Conservation (phyloP, 495 filamentous ascomycete species). For the Alectoria sarmentosa region DNA sequence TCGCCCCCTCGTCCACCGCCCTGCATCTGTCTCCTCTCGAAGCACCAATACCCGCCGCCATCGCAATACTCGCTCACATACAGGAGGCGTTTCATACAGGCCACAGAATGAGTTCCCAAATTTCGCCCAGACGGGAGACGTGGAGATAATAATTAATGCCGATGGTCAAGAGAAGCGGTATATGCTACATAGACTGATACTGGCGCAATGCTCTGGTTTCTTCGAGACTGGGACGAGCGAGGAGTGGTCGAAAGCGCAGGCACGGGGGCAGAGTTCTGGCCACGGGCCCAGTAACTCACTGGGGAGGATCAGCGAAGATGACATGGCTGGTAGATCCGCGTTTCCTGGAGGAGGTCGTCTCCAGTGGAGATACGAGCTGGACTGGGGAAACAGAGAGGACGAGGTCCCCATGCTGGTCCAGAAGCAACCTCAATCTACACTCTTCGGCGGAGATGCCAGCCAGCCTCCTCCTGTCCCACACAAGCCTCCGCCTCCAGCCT, state of each 20-base stretch:
- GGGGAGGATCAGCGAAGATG: conserved; percentile 53
- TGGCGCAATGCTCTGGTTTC: conserved; percentile 84
- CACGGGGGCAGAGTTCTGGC: conserved; percentile 27
- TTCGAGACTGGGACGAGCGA: conserved; percentile 85
- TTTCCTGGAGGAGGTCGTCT: conserved; percentile 39
- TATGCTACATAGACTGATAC: conserved; percentile 74
- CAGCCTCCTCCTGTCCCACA: conserved; percentile 41
- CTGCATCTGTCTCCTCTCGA: conserved; percentile 56
- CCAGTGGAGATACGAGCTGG: conserved; percentile 81
- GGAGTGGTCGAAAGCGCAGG: conserved; percentile 66
- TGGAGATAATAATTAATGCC: conserved; percentile 73
- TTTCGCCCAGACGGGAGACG: conserved; percentile 84
- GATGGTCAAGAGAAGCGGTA: conserved; percentile 72
- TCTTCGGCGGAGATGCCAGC: conserved; percentile 38
- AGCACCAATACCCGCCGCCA: conserved; percentile 53
- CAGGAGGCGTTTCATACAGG: conserved; percentile 62
- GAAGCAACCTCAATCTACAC: conserved; percentile 47
- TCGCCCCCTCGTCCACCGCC: conserved; percentile 43
- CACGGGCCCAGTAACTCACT: conserved; percentile 32
- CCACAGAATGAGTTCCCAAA: conserved; percentile 87
- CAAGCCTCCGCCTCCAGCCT: conserved; percentile 49
- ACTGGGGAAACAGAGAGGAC: conserved; percentile 62
- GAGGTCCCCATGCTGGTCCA: conserved; percentile 87
- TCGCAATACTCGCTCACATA: conserved; percentile 72
- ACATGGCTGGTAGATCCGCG: conserved; percentile 31